phyloP scores from a whole-genome alignment of 768 basidiomycete genomes.

The Mycena pura region DNA sequence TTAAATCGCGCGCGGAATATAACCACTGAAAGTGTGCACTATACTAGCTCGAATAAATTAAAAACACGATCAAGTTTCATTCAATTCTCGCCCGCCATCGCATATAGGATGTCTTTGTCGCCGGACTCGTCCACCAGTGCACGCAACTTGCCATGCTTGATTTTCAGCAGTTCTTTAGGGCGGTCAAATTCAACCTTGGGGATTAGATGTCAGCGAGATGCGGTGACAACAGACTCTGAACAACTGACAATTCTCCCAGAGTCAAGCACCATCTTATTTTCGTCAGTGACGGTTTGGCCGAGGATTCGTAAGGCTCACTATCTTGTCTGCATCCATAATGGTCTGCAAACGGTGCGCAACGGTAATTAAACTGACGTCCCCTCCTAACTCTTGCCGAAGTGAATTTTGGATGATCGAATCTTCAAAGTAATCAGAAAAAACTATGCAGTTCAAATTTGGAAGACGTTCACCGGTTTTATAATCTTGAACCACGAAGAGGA shows the following conservation, averaged over 20 bases:
- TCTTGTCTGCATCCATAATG: conserved; percentile 16
- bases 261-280: conserved; percentile 19
- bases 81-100: conserved; percentile 52
- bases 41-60: too few species aligned
- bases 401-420: conserved; percentile 49
- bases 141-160: conserved; percentile 55
- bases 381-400: conserved; percentile 29
- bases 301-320: neutral
- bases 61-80: too few species aligned
- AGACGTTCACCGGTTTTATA: conserved; percentile 47
- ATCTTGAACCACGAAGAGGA: too few species aligned
- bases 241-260: conserved; percentile 17
- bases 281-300: conserved; percentile 8
- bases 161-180: conserved; percentile 57
- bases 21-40: too few species aligned
- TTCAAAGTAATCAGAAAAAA: too few species aligned
- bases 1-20: too few species aligned
- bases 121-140: conserved; percentile 64
- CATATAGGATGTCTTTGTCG: conserved; percentile 55
- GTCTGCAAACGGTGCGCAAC: conserved; percentile 20
- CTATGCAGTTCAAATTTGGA: too few species aligned
- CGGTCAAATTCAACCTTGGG: conserved; percentile 58
- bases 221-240: neutral
- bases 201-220: neutral
- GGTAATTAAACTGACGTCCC: conserved; percentile 10